These are phyloP conservation scores for Pseudozyma thailandica DNA, from an alignment of 1,284 basidiomycete genomes.

Conservation along the genomic window DNA sequence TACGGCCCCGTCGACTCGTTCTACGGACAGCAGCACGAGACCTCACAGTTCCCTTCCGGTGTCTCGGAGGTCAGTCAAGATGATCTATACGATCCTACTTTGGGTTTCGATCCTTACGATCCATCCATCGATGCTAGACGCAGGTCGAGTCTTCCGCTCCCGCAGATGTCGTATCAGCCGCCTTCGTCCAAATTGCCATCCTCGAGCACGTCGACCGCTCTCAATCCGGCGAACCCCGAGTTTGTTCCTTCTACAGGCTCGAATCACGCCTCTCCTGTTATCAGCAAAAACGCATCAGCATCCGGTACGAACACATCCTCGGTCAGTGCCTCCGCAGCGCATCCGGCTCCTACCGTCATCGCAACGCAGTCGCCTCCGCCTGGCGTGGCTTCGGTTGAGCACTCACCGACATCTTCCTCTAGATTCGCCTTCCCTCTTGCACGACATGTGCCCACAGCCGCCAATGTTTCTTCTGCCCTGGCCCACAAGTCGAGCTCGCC, in stretches of 20 bases:
- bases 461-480: constrained; percentile 8
- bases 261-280: constrained; percentile 39
- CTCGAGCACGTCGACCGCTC: constrained; percentile 17
- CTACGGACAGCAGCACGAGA: constrained; percentile 21
- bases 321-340: constrained; percentile 2
- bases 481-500: constrained; percentile 25
- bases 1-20: constrained; percentile 23
- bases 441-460: constrained; percentile 28
- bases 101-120: constrained; percentile 48
- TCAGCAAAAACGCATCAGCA: constrained; percentile 22
- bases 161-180: constrained; percentile 22
- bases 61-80: constrained; percentile 43
- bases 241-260: constrained; percentile 52
- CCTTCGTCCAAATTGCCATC: constrained; percentile 18
- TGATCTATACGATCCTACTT: constrained; percentile 46
- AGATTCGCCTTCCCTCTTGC: constrained; percentile 50
- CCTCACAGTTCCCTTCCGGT: constrained; percentile 29
- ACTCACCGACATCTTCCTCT: constrained; percentile 47
- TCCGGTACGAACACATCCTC: not conserved
- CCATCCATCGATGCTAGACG: constrained; percentile 38
- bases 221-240: constrained; percentile 56
- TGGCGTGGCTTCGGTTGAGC: constrained; percentile 34
- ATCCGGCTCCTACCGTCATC: constrained; percentile 15
- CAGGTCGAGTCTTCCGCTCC: constrained; percentile 43
- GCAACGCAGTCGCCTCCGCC: constrained; percentile 30